Evolutionary conservation across 345 rosid species (phyloP), one percentile per base, ranked within the genome.

Genomic region (Lumnitzera racemosa): DNA sequence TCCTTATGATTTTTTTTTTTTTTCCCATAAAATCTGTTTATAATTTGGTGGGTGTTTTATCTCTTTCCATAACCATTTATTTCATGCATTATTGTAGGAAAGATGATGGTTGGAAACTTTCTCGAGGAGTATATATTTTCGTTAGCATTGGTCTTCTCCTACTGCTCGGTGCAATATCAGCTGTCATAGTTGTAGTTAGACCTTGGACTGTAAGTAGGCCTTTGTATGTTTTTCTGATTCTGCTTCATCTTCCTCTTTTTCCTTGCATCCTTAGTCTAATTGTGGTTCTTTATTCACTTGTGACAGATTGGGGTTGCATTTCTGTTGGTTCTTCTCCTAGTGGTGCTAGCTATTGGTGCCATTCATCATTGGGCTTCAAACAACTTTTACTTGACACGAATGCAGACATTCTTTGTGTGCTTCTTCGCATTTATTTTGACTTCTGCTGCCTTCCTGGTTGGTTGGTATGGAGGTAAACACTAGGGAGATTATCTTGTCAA

Each of bases 291-390:
- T 69, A 64, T 57, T 64, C 61, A 24, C 53, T 64, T 71, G 65
- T 64, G 53, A 86, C 95, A 95, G 99, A 72, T 88, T 16, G 99
- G 98, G 62, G 96, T 77, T 41, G 84, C 99, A 10, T 90, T 90
- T 70, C 95, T 95, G 51, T 80, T 95, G 62, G 76, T 95, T 77
- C 88, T 95, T 62, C 88, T 95, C 67, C 80, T 88, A 67, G 78
- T 90, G 51, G 95, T 88, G 60, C 89, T 95, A 60, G 90, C 99
- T 47, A 90, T 88, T 67, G 95, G 91, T 70, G 96, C 90, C 70
- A 83, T 85, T 67, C 96, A 90, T 68, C 92, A 86, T 47, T 95
- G 99, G 99, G 96, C 98, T 57, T 90, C 99, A 61, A 95, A 95
- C 82, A 95, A 88, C 82, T 90, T 95, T 84, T 95, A 95, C 71